These are phyloP conservation scores for Hypoxylon perforatum DNA, from an alignment of 495 filamentous ascomycete genomes.

Conservation along the genomic window DNA sequence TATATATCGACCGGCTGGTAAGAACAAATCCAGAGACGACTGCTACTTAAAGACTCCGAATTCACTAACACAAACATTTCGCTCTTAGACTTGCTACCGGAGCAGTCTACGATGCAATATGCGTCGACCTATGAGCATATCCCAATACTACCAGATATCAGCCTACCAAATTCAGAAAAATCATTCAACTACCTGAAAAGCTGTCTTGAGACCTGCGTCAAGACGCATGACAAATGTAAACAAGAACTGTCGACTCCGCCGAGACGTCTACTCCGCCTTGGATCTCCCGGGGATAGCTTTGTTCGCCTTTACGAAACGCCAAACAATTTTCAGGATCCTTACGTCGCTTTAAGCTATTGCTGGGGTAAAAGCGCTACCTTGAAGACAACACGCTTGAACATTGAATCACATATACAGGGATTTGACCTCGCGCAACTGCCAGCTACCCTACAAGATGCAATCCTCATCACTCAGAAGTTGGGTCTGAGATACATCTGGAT, in stretches of 20 bases:
- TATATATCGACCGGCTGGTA: constrained; percentile 7
- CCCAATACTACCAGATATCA: constrained; percentile 2
- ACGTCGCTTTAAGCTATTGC: constrained; percentile 18
- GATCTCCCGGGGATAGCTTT: not conserved
- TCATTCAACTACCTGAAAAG: constrained; percentile 11
- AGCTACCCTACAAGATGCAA: constrained; percentile 43
- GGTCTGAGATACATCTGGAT: constrained; percentile 41
- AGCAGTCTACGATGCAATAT: not conserved
- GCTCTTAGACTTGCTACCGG: not conserved
- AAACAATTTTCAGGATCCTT: constrained; percentile 9
- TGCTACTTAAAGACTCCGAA: too few relatives aligned
- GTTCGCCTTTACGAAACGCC: constrained; percentile 1
- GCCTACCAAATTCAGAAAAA: constrained; percentile 5
- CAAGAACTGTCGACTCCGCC: constrained; percentile 6
- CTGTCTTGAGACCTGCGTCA: constrained; percentile 5
- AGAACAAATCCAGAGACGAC: not conserved
- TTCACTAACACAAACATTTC: not conserved
- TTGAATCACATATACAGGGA: constrained; percentile 6
- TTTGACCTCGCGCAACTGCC: constrained; percentile 33
- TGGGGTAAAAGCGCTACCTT: constrained; percentile 5
- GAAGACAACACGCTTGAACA: not conserved
- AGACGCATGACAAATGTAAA: constrained; percentile 6
- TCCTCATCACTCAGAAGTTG: constrained; percentile 32
- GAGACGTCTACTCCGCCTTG: constrained; percentile 7
- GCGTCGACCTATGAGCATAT: constrained; percentile 6